Base-by-base conservation (phyloP, 805 yeast species). In the Candida awuae region DNA sequence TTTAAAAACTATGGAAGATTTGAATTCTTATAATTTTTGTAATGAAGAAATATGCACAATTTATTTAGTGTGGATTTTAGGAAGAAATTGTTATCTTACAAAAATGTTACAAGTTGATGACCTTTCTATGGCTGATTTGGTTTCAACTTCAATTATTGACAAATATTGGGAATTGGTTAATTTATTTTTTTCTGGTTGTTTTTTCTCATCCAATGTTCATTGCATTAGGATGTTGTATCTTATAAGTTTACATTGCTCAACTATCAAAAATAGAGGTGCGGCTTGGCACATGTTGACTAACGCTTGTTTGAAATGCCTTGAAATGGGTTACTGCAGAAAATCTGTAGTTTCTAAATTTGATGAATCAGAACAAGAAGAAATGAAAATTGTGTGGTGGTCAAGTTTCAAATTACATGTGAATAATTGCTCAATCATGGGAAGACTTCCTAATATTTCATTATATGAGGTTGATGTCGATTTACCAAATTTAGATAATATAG, bases 261-360 rank as follows among this genome's bases (percentile, higher is more conserved):
- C 63, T 2, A 51, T 49, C 28, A 61, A 55, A 44, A 61, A 61
- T 29, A 55, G 66, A 36, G 68, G 63, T 38, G 53, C 62, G 6
- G 57, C 65, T 2, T 66, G 67, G 66, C 57, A 60, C 36, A 37
- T 66, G 22, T 39, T 62, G 21, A 64, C 65, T n/a, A 38, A 60
- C 7, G 66, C 67, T 4, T 50, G 62, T 5, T 43, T 68, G 21
- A 69, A 66, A 43, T 56, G 67, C 2, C 43, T 59, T 4, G 54
- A 66, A 1, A 44, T 66, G 5, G 70, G 70, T 1, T 47, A 62
- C 10, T 66, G 65, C 46, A 53, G 61, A 39, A 51, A 50, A 31
- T 47, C 54, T 33, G 49, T 45, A 7, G 50, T 52, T 16, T 25
- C 34, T 2, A 44, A 39, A 20, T 39, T 43, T 23, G 26, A 41